Evolutionary conservation across 2,329 filamentous ascomycete genomes (phyloP), one percentile per base, ranked within the genome.

Genomic region (Fusarium camptoceras): DNA sequence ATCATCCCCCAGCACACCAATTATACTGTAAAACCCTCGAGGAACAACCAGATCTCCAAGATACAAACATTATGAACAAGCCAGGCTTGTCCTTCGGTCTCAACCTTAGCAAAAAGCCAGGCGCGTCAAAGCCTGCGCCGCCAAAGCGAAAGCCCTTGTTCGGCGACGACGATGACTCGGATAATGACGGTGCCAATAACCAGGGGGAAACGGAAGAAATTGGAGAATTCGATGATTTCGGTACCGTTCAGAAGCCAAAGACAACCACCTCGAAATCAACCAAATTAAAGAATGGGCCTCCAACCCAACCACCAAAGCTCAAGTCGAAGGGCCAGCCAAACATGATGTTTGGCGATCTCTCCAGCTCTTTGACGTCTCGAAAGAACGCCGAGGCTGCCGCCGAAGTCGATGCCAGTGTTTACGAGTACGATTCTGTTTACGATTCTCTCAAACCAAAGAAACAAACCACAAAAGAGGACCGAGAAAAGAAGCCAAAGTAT

Each of bases 351-450:
- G 87, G 86, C 37, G 91, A 94, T 75, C 85, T 93, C 3, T 92
- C 92, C 5, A 88, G 88, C 73, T 82, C 87, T 2, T 83, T 91
- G 31, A 83, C 88, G 30, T 88, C 91, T 27, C 87, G 88, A 55
- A 89, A 87, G 72, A 85, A 91, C 72, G 87, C 88, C 39, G 84
- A 89, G 68, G 87, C 88, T 18, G 92, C 92, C 4, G 84, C 89
- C 66, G 85, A 88, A 63, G 77, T 91, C 11, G 93, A 96, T 74
- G 83, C 92, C 3, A 90, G 88, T 50, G 90, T 96, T 72, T 96
- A 94, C 83, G 93, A 96, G 81, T 97, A 96, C 81, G 93, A 97
- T 78, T 87, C 87, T 3, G 92, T 93, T 24, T 94, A 94, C 81
- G 92, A 95, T 73, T 91, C 91, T 2, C 84, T 95, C 42, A 91